These are phyloP conservation scores for Lenzites betulinus DNA, from an alignment of 768 basidiomycete genomes.

Conservation along the genomic window DNA sequence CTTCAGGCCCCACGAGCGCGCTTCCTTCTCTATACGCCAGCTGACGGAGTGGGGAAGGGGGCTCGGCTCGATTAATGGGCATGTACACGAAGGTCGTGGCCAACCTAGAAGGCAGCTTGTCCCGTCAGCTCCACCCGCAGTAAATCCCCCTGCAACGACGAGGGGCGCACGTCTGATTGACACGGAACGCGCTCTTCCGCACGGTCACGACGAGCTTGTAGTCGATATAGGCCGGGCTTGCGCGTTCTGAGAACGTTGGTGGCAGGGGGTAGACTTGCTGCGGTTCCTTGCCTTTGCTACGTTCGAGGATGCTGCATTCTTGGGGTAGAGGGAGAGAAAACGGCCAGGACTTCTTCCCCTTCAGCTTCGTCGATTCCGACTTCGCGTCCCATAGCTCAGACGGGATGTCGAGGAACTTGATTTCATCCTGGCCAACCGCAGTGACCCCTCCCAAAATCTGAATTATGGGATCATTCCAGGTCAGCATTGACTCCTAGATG, in stretches of 20 bases:
- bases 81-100: constrained; percentile 36
- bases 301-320: constrained; percentile 40
- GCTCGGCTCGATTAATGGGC: constrained; percentile 36
- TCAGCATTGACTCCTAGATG: not conserved
- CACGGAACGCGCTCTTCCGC: constrained; percentile 48
- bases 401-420: constrained; percentile 45
- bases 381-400: constrained; percentile 45
- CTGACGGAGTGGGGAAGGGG: constrained; percentile 39
- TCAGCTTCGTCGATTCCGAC: constrained; percentile 35
- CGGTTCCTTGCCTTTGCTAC: constrained; percentile 36
- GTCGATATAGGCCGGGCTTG: constrained; percentile 56
- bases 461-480: not conserved
- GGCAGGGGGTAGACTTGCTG: constrained; percentile 45
- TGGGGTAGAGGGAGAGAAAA: constrained; percentile 50
- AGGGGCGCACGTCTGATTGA: constrained; percentile 48
- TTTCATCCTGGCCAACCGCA: constrained; percentile 57
- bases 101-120: constrained; percentile 18
- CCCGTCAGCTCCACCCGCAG: not conserved
- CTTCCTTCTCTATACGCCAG: constrained; percentile 39
- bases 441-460: constrained; percentile 53
- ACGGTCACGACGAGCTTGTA: constrained; percentile 55
- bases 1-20: constrained; percentile 40
- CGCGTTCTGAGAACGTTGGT: constrained; percentile 56
- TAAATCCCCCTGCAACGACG: not conserved
- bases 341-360: constrained; percentile 50